Evolutionary conservation across 2,329 filamentous ascomycete genomes (phyloP).

Genomic region (Calonectria montana): DNA sequence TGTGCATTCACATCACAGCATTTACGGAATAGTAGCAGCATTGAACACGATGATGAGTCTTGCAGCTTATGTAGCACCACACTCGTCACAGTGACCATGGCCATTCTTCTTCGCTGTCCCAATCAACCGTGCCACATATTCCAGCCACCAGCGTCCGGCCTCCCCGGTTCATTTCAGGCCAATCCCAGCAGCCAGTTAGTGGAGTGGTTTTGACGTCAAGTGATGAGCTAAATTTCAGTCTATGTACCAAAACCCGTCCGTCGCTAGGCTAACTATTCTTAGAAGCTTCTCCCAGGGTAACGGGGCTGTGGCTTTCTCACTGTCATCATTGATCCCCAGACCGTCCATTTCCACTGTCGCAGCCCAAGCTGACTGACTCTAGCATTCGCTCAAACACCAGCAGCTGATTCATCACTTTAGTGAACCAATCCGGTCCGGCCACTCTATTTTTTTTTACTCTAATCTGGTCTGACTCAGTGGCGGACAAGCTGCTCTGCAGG

Average conservation of each 20-base stretch:
- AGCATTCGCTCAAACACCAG: background rate
- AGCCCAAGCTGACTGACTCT: constrained; percentile 1
- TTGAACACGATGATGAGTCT: no score
- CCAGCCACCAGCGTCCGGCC: background rate
- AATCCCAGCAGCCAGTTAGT: background rate
- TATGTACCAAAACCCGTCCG: background rate
- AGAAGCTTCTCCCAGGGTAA: background rate
- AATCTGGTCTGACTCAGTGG: background rate
- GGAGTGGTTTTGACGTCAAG: background rate
- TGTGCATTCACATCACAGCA: no score
- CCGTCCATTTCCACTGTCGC: background rate
- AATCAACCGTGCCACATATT: background rate
- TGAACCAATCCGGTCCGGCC: background rate
- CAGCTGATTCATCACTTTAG: background rate
- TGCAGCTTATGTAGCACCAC: background rate
- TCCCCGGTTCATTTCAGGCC: background rate
- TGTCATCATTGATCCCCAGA: background rate
- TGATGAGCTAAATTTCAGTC: background rate
- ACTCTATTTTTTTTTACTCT: constrained; percentile 5
- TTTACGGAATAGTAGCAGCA: no score
- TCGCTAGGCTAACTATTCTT: constrained; percentile 1
- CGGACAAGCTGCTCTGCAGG: background rate
- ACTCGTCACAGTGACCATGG: background rate
- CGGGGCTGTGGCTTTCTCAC: background rate
- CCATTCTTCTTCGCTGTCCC: background rate